phyloP scores from a whole-genome alignment of 106 monocot genomes.

The Dendrobium officinale region DNA sequence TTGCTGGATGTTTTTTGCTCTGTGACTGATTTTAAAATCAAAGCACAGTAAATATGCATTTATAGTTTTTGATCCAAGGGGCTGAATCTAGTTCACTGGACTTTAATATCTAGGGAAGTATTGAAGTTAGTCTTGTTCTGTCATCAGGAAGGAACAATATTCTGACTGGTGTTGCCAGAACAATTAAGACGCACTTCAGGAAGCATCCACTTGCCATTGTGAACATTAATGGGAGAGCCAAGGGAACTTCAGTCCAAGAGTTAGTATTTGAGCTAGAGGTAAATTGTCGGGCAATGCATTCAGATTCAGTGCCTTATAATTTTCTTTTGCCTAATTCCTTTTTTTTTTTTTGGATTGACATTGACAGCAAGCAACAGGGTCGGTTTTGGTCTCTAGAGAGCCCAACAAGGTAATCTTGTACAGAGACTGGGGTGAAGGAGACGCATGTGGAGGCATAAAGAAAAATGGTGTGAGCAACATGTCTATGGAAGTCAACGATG shows the following conservation, averaged over 20 bases:
- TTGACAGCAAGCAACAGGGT: conserved; percentile 70
- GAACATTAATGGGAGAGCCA: conserved; percentile 78
- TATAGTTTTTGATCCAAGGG: neutral
- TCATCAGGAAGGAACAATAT: conserved; percentile 79
- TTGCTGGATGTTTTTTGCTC: neutral
- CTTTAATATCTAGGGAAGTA: neutral
- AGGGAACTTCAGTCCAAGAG: conserved; percentile 78
- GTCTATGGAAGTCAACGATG: neutral
- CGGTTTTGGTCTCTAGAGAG: conserved; percentile 81
- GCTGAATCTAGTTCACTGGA: neutral
- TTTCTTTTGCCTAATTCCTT: conserved; percentile 1
- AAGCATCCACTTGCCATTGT: conserved; percentile 93
- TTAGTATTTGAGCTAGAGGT: conserved; percentile 88
- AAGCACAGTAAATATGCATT: neutral
- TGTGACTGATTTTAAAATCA: neutral
- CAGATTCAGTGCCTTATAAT: neutral
- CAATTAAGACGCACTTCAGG: conserved; percentile 80
- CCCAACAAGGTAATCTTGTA: conserved; percentile 91
- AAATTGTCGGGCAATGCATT: neutral
- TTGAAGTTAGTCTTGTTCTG: neutral
- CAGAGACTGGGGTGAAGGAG: conserved; percentile 68
- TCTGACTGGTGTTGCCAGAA: conserved; percentile 69
- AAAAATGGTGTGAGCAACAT: conserved; percentile 7
- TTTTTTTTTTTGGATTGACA: conserved; percentile 1
- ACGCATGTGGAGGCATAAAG: conserved; percentile 1